These are phyloP conservation scores for Aristolochia californica DNA, from an alignment of 164 flowering plant species.

Conservation along the genomic window DNA sequence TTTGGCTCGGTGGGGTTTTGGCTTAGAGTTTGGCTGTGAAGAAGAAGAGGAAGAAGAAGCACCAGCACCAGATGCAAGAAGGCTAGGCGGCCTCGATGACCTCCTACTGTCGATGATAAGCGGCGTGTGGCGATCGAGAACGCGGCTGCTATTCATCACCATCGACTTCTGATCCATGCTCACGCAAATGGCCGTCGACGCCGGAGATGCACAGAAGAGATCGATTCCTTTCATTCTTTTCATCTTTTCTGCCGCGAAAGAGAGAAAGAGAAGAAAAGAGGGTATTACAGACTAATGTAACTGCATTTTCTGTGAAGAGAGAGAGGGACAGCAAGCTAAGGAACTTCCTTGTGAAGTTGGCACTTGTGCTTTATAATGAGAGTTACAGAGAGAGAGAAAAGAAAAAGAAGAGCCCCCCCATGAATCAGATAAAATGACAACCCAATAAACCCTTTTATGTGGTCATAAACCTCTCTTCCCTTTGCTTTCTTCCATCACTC, in stretches of 20 bases:
- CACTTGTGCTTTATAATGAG: conserved; percentile 22
- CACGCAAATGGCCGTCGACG: conserved; percentile 73
- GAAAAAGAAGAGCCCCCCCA: conserved; percentile 3
- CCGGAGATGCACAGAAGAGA: conserved; percentile 64
- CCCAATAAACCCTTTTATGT: too few relatives aligned
- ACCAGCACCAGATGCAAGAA: too few relatives aligned
- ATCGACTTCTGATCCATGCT: conserved; percentile 43
- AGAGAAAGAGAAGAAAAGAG: not conserved
- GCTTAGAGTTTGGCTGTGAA: conserved; percentile 33
- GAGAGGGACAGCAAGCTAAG: not conserved
- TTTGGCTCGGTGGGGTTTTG: conserved; percentile 26
- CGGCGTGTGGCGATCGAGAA: conserved; percentile 24
- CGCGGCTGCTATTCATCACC: conserved; percentile 26
- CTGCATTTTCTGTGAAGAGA: not conserved
- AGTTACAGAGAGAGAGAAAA: not conserved
- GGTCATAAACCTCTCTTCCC: too few relatives aligned
- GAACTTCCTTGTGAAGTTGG: conserved; percentile 8
- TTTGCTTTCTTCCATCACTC: too few relatives aligned
- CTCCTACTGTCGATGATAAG: conserved; percentile 17
- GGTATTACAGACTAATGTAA: not conserved
- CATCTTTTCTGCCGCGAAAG: not conserved
- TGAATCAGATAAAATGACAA: not conserved
- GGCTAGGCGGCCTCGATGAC: conserved; percentile 10
- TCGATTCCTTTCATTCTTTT: conserved; percentile 53
- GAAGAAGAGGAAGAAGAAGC: conserved; percentile 9